Base-by-base conservation (phyloP, 2,329 filamentous ascomycete genomes). In the Paramyrothecium sp. region DNA sequence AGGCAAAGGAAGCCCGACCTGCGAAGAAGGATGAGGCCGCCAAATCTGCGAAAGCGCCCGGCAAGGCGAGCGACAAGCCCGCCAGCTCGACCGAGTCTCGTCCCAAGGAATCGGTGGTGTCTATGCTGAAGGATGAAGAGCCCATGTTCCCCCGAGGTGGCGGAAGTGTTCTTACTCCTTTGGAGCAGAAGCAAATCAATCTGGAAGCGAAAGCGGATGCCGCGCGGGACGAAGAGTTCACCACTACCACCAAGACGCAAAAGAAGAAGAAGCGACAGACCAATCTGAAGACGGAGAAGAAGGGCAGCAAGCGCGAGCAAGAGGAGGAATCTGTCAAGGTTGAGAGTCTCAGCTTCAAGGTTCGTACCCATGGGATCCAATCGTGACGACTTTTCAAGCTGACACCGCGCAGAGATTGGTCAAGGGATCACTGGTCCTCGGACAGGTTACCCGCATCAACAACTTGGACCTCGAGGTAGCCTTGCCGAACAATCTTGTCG, bases 101-200 rank as follows among this genome's bases (percentile, higher is more conserved):
- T 58, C 68, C 54, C 21, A 70, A 72, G 59, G 67, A 65, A 8
- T 69, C 73, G 16, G 63, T 77, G 30, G 70, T 83, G 55, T 80
- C 81, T 41, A 69, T 78, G 12, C 69, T 85, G 53, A 86, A 82
- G 71, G 89, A 95, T 63, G 95, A 98, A 63, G 95, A 97, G 70
- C 88, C 88, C 34, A 82, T 94, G 49, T 99, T 99, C 68, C 94
- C 95, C 64, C 87, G 95, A 81, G 95, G 95, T 56, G 96, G 95
- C 48, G 94, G 87, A 54, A 96, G 91, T 69, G 82, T 97, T 54
- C 78, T 99, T 70, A 97, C 95, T 2, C 93, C 95, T 20, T 80
- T 99, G 54, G 95, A 99, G 73, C 90, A 96, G 71, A 97, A 97
- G 77, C 92, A 98, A 75, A 98, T 99, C 61, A 89, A 95, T 67